These are phyloP conservation scores for Starmera caribaea DNA, from an alignment of 805 yeast species.

Conservation along the genomic window DNA sequence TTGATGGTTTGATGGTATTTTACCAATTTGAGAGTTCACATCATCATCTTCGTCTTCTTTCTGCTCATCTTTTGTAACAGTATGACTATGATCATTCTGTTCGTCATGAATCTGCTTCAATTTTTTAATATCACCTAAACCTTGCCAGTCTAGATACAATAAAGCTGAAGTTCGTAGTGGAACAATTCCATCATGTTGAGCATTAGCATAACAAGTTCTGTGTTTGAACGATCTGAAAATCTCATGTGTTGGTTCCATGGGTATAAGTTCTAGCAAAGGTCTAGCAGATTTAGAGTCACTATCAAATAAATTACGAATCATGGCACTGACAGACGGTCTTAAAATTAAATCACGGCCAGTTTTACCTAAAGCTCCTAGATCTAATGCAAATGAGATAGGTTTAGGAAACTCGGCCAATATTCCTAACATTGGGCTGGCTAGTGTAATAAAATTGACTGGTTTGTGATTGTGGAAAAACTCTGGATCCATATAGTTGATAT, in stretches of 20 bases:
- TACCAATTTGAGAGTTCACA: constrained; percentile 12
- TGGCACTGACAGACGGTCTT: constrained; percentile 25
- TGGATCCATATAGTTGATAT: constrained; percentile 52
- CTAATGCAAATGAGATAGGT: constrained; percentile 74
- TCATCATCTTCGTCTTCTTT: constrained; percentile 14
- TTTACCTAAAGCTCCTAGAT: constrained; percentile 83
- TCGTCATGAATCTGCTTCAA: constrained; percentile 9
- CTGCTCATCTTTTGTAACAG: neutral
- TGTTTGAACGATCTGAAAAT: constrained; percentile 53
- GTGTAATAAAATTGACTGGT: constrained; percentile 71
- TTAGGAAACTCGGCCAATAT: constrained; percentile 81
- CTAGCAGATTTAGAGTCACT: constrained; percentile 20
- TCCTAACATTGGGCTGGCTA: constrained; percentile 89
- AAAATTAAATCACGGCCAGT: constrained; percentile 89
- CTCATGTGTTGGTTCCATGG: constrained; percentile 62
- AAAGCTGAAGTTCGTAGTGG: constrained; percentile 87
- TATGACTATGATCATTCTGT: constrained; percentile 2
- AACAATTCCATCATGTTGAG: constrained; percentile 89
- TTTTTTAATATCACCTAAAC: constrained; percentile 41
- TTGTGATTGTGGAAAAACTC: constrained; percentile 53
- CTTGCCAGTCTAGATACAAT: constrained; percentile 78
- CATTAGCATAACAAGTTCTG: constrained; percentile 83
- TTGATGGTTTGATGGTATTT: no score
- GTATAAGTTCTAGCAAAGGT: constrained; percentile 68
- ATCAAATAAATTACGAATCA: constrained; percentile 6